Conservation (phyloP, 768 basidiomycete species). For the Pulveroboletus sp. region DNA sequence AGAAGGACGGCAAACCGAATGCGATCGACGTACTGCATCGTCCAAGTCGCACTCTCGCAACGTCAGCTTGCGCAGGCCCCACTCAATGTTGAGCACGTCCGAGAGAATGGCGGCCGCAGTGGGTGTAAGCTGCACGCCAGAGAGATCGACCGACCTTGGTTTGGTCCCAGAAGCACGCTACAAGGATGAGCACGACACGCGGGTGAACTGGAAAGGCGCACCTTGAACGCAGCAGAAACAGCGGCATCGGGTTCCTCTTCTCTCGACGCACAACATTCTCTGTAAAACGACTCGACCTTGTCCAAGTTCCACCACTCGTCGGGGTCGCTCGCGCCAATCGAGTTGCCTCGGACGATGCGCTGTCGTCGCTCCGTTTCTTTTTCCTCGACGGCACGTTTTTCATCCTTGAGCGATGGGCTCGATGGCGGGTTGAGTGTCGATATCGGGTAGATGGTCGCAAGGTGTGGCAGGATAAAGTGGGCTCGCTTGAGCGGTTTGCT, state of each 20-base stretch:
- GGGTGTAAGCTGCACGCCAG: constrained; percentile 70
- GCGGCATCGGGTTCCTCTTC: constrained; percentile 68
- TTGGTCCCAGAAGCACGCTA: constrained; percentile 52
- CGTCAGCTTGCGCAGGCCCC: constrained; percentile 84
- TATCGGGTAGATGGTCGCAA: constrained; percentile 90
- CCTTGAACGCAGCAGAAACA: constrained; percentile 71
- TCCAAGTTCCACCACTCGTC: constrained; percentile 85
- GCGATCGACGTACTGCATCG: constrained; percentile 54
- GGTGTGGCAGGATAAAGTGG: constrained; percentile 85
- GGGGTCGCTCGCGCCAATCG: constrained; percentile 30
- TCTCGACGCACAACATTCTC: constrained; percentile 76
- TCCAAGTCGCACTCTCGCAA: constrained; percentile 88
- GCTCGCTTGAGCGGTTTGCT: constrained; percentile 76
- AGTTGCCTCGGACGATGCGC: constrained; percentile 61
- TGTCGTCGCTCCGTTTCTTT: constrained; percentile 66
- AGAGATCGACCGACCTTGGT: constrained; percentile 77
- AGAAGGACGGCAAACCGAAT: neutral
- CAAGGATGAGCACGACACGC: no score
- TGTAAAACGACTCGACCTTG: constrained; percentile 83
- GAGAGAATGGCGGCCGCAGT: constrained; percentile 78
- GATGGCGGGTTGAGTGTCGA: constrained; percentile 81
- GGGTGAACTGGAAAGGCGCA: no score
- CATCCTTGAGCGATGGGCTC: constrained; percentile 73
- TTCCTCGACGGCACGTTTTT: constrained; percentile 78
- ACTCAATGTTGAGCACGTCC: constrained; percentile 90